Evolutionary conservation across 2,329 filamentous ascomycete genomes (phyloP).

Genomic region (Aureobasidium uvarum): DNA sequence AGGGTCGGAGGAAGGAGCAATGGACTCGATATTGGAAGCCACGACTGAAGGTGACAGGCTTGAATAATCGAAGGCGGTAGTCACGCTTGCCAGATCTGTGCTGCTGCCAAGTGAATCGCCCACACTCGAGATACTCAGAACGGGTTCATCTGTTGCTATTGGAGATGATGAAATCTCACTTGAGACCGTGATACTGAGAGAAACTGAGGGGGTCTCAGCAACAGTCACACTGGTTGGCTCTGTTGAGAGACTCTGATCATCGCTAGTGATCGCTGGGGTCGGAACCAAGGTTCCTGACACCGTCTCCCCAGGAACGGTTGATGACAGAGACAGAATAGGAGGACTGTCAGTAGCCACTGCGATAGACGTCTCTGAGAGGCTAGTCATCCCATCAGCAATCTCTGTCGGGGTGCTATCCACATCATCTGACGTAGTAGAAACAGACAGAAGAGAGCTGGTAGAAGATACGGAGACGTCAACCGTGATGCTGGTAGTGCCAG

Average conservation of each 20-base stretch:
- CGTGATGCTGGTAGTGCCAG: not conserved
- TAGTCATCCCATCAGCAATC: not conserved
- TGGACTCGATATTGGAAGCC: not conserved
- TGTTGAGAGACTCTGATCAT: not conserved
- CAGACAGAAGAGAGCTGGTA: too few relatives aligned
- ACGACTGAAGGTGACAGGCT: not conserved
- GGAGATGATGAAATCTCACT: not conserved
- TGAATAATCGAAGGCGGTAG: not conserved
- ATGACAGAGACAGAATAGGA: not conserved
- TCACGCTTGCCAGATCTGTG: not conserved
- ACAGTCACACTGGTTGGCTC: not conserved
- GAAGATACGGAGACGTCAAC: not conserved
- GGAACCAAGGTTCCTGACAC: not conserved
- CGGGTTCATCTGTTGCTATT: not conserved
- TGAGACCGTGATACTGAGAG: not conserved
- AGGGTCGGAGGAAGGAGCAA: not conserved
- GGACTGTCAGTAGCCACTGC: not conserved
- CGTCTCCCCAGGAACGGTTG: not conserved
- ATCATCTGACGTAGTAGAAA: not conserved
- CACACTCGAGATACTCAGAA: not conserved
- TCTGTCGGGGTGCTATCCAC: not conserved
- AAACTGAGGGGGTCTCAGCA: too few relatives aligned
- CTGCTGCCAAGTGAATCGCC: not conserved
- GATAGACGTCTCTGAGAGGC: not conserved
- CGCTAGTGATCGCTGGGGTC: not conserved